Percentiles rank a stretch among this genome's conserved stretches.
phyloP scores from a whole-genome alignment of 2,329 filamentous ascomycete genomes.

The Pseudovirgaria hyperparasitica region DNA sequence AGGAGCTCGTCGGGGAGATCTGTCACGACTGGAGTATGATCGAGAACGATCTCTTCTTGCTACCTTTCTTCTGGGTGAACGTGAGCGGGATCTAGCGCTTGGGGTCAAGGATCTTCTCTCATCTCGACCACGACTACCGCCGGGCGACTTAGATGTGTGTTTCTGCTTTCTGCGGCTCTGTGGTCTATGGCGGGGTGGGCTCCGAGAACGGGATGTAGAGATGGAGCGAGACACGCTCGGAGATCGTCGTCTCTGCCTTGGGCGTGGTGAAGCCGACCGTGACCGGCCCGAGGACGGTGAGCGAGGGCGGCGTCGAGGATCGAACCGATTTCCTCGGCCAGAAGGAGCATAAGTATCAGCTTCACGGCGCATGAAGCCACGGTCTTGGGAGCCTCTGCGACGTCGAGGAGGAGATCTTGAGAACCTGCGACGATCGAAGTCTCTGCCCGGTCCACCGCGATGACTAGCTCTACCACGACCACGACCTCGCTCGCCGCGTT shows the following conservation, averaged over 20 bases:
- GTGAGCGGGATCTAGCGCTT: conserved; percentile 41
- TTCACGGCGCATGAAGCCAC: conserved; percentile 34
- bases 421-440: conserved; percentile 35
- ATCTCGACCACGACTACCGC: conserved; percentile 7
- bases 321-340: conserved; percentile 24
- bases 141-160: not conserved
- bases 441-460: conserved; percentile 35
- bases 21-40: conserved; percentile 12
- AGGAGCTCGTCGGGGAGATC: conserved; percentile 16
- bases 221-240: conserved; percentile 10
- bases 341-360: conserved; percentile 46
- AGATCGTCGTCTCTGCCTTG: too few relatives aligned
- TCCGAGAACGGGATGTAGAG: conserved; percentile 11
- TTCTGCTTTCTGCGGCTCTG: too few relatives aligned
- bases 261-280: conserved; percentile 9
- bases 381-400: conserved; percentile 32
- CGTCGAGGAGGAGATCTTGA: conserved; percentile 41
- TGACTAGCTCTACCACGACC: conserved; percentile 22
- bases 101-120: conserved; percentile 31
- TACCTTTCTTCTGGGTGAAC: conserved; percentile 37
- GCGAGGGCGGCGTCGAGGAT: conserved; percentile 22
- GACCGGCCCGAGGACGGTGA: conserved; percentile 16
- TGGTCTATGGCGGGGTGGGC: conserved; percentile 1
- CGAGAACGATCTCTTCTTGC: conserved; percentile 26
- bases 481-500: conserved; percentile 31